Conservation (phyloP, 2,329 filamentous ascomycete species). For the Arthrobotrys entomopaga region DNA sequence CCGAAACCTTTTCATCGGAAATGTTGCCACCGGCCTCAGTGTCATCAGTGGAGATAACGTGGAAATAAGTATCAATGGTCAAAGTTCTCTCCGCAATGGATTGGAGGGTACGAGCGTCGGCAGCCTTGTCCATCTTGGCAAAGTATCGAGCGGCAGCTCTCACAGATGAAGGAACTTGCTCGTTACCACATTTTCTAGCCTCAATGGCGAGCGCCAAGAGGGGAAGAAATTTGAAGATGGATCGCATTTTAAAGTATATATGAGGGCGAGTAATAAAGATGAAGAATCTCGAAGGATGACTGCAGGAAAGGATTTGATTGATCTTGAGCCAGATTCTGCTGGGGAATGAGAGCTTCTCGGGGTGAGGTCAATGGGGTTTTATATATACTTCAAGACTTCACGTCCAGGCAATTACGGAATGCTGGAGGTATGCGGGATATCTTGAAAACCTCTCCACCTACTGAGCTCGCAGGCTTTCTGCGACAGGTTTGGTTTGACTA, state of each 20-base stretch:
- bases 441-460: conserved; percentile 27
- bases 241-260: conserved; percentile 33
- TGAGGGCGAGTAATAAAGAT: background rate
- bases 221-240: conserved; percentile 38
- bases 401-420: background rate
- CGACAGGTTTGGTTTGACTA: too few relatives aligned
- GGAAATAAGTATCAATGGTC: conserved; percentile 60
- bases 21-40: conserved; percentile 58
- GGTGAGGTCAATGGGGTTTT: conserved; percentile 47
- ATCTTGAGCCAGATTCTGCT: conserved; percentile 41
- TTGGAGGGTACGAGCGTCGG: conserved; percentile 44
- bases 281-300: background rate
- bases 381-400: conserved; percentile 19
- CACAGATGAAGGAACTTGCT: conserved; percentile 32
- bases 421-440: conserved; percentile 8
- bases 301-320: conserved; percentile 5
- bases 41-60: conserved; percentile 60
- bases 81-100: conserved; percentile 23
- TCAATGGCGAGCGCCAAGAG: conserved; percentile 39
- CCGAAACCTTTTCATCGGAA: conserved; percentile 55
- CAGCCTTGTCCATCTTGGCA: conserved; percentile 36
- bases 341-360: conserved; percentile 25
- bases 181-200: conserved; percentile 47
- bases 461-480: conserved; percentile 5
- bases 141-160: conserved; percentile 37